These are phyloP conservation scores for Breviolum minutum DNA, from an alignment of 73 alveolate species.

Conservation along the genomic window DNA sequence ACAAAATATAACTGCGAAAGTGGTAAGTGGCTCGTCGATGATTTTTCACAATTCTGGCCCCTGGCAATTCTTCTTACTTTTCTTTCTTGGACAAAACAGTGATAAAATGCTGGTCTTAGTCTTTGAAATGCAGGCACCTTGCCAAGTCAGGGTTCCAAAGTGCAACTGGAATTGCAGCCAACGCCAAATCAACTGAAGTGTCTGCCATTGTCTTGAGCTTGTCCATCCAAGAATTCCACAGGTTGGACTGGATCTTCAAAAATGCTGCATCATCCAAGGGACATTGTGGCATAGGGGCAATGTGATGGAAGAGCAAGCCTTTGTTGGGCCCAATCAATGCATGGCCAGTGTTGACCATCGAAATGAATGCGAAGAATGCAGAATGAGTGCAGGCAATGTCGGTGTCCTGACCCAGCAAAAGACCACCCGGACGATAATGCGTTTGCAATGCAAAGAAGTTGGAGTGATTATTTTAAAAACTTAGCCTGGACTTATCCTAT, in stretches of 20 bases:
- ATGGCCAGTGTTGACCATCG: background rate
- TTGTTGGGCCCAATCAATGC: background rate
- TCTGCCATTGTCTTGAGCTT: background rate
- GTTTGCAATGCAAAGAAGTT: too few species aligned
- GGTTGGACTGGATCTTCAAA: background rate
- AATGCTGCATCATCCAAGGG: background rate
- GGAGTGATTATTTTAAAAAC: too few species aligned
- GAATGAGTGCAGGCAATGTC: background rate
- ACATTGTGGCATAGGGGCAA: background rate
- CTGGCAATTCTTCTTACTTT: background rate
- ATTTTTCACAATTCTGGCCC: background rate
- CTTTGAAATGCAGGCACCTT: background rate
- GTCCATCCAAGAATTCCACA: background rate
- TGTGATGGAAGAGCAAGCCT: background rate
- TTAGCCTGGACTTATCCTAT: too few species aligned
- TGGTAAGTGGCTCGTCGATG: background rate
- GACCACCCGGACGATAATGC: background rate
- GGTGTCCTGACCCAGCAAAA: background rate
- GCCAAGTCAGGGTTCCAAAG: background rate
- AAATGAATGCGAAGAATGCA: background rate
- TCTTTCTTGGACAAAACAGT: background rate
- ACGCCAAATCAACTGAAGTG: background rate
- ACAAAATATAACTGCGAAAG: background rate
- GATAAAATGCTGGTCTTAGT: background rate
- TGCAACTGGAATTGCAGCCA: background rate